Conservation (phyloP, 1,284 basidiomycete species). For the Sporisorium reilianum region DNA sequence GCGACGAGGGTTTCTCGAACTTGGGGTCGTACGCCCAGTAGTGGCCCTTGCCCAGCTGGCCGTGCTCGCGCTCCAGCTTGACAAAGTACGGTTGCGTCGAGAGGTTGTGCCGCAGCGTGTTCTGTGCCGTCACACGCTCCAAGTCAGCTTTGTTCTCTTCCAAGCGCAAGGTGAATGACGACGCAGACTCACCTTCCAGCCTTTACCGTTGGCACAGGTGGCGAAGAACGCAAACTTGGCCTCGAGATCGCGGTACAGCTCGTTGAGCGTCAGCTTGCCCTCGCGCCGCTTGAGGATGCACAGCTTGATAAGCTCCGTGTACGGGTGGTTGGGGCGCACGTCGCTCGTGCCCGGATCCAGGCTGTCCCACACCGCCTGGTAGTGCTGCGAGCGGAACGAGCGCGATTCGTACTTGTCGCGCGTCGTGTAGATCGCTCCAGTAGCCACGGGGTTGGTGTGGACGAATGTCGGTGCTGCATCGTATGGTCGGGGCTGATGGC, state of each 20-base stretch:
- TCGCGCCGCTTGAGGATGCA: slow-evolving; percentile 44
- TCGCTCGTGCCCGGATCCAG: slow-evolving; percentile 22
- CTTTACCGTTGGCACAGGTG: slow-evolving; percentile 20
- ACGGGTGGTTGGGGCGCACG: slow-evolving; percentile 24
- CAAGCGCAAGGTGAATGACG: too few relatives aligned
- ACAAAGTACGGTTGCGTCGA: slow-evolving; percentile 49
- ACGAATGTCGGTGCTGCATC: too few relatives aligned
- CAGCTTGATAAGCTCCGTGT: slow-evolving; percentile 53
- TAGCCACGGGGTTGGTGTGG: not conserved
- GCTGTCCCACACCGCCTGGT: slow-evolving; percentile 27
- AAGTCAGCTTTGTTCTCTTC: too few relatives aligned
- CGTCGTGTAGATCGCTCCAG: not conserved
- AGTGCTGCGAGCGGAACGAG: slow-evolving; percentile 32
- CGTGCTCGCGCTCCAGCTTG: slow-evolving; percentile 42
- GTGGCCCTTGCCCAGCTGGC: slow-evolving; percentile 42
- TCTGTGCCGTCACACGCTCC: too few relatives aligned
- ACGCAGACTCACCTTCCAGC: slow-evolving; percentile 54
- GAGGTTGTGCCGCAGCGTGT: slow-evolving; percentile 53
- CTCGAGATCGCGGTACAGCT: slow-evolving; percentile 45
- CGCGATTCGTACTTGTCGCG: slow-evolving; percentile 7
- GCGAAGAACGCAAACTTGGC: slow-evolving; percentile 46
- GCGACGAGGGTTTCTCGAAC: slow-evolving; percentile 38
- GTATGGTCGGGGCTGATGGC: too few relatives aligned
- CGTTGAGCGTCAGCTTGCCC: slow-evolving; percentile 38
- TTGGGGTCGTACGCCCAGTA: slow-evolving; percentile 49